Percentiles rank a stretch among this genome's conserved stretches.
Evolutionary conservation across 2,329 filamentous ascomycete genomes (phyloP).

Genomic region (Sclerotinia borealis): DNA sequence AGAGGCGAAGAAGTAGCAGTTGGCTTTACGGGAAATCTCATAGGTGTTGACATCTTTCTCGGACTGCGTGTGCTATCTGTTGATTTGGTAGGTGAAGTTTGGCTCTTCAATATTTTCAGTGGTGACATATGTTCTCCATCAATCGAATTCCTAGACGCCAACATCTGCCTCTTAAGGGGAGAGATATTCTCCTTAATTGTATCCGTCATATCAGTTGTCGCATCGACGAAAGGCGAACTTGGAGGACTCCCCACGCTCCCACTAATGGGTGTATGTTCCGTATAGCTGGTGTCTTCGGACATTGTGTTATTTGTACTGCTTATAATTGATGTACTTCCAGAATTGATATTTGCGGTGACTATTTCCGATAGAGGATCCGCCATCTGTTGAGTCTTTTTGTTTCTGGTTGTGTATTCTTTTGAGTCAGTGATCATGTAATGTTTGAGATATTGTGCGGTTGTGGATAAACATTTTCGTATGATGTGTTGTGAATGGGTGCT

Average conservation of each 20-base stretch:
- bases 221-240: constrained; percentile 30
- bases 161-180: constrained; percentile 24
- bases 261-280: constrained; percentile 18
- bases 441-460: constrained; percentile 3
- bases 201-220: constrained; percentile 18
- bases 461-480: constrained; percentile 10
- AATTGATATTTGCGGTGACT: constrained; percentile 9
- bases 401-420: constrained; percentile 4
- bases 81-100: constrained; percentile 21
- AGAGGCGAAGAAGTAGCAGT: constrained; percentile 24
- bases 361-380: constrained; percentile 13
- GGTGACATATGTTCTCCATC: constrained; percentile 26
- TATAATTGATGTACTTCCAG: constrained; percentile 15
- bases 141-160: constrained; percentile 23
- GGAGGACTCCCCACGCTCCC: constrained; percentile 26
- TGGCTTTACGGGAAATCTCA: constrained; percentile 57
- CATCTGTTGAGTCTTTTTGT: constrained; percentile 10
- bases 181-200: constrained; percentile 26
- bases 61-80: constrained; percentile 35
- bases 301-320: constrained; percentile 17
- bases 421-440: constrained; percentile 8
- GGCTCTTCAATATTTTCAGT: constrained; percentile 30
- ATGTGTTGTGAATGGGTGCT: constrained; percentile 5
- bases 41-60: constrained; percentile 43
- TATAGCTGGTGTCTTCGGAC: constrained; percentile 26